Conservation (phyloP, 176 grass and related monocot genomes). For the Rhynchospora breviuscula region DNA sequence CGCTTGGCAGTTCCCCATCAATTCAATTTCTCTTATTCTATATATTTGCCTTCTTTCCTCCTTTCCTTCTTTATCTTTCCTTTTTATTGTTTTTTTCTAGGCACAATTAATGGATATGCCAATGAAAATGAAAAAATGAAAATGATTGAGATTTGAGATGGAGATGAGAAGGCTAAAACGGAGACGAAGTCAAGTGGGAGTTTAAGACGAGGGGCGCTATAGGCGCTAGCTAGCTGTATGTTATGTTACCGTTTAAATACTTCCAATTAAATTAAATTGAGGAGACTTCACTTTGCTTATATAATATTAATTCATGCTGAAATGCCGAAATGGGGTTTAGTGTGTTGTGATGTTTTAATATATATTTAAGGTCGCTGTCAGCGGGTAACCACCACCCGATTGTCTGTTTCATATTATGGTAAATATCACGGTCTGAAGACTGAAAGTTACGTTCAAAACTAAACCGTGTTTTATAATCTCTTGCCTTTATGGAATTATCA, state of each 20-base stretch:
- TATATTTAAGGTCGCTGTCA: slow-evolving; percentile 11
- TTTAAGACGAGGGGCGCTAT: neutral
- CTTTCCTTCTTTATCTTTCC: neutral
- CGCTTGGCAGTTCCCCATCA: slow-evolving; percentile 94
- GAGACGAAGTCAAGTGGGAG: neutral
- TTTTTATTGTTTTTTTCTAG: too few species aligned
- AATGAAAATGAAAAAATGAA: neutral
- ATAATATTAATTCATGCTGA: too few species aligned
- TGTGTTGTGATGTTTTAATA: neutral
- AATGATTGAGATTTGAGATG: slow-evolving; percentile 1
- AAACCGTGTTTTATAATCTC: too few species aligned
- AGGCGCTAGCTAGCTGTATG: neutral
- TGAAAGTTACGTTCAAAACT: too few species aligned
- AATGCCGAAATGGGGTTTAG: too few species aligned
- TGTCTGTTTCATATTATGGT: slow-evolving; percentile 2
- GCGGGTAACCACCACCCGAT: slow-evolving; percentile 9
- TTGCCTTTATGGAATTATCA: too few species aligned
- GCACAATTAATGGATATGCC: too few species aligned
- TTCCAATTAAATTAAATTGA: too few species aligned
- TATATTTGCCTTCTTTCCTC: too few species aligned
- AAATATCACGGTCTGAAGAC: neutral
- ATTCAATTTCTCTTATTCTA: neutral
- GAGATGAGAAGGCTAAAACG: neutral
- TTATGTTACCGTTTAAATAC: neutral
- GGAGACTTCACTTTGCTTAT: too few species aligned